Base-by-base conservation (phyloP, 768 basidiomycete species). In the Psilocybe subaeruginosa region DNA sequence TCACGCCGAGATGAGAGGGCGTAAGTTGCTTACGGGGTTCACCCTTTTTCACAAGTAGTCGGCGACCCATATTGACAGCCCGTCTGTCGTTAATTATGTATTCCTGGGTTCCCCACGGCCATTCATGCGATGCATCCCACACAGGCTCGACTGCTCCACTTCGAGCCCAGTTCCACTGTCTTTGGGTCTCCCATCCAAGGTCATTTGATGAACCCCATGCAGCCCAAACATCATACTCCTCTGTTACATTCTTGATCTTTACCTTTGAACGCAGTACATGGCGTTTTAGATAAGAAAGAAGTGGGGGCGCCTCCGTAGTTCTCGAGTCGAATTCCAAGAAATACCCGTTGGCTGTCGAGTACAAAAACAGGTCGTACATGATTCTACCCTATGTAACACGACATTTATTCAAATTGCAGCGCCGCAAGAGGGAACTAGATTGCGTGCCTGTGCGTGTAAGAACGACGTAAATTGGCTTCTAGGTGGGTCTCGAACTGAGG, bases 221-320 rank as follows among this genome's bases (percentile, higher is more conserved):
- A 0, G 89, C 84, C 88, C 92, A 97, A 11, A 92, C 83, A 64
- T 90, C 87, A 75, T 86, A 94, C 63, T 93, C 85, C 0, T 85
- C 82, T 3, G 92, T 87, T 3, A 89, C 89, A 69, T 93, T 90
- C 56, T 84, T 81, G 23, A 98, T 77, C 70, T 89, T 90, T 39
- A 98, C 93, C 70, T 93, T 96, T 12, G 95, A 90, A 4, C 97
- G 89, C 1, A 99, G 83, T 43, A 96, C 82, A 73, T 91, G 92
- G 11, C 89, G 87, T 69, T 93, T 95, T 63, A 99, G 80, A 60
- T 91, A 77, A n/a, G 86, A 70, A 12, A 88, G 73, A 30, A 97
- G 78, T 0, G 89, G 73, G 1, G 83, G 81, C 6, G 84, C 82
- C 64, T 87, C 84, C 30, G 88, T 82, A 1, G 82, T 72, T 50